Conservation (phyloP, 495 filamentous ascomycete genomes). For the Neurospora sp. region DNA sequence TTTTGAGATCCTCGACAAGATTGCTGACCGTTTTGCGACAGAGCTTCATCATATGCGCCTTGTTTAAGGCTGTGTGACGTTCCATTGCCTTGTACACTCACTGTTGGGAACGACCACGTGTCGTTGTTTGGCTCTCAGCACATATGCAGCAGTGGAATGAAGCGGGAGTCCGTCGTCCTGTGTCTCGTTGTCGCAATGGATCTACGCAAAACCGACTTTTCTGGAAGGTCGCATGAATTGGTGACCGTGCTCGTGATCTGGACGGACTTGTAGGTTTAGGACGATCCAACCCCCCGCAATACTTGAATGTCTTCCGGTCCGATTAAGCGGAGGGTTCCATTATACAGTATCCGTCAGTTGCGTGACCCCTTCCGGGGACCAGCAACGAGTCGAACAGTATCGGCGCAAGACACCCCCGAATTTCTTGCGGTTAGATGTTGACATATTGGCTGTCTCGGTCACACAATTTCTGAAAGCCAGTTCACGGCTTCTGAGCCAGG, state of each 20-base stretch:
- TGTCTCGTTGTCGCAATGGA: not conserved
- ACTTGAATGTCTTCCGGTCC: not conserved
- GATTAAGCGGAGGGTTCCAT: not conserved
- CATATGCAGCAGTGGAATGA: not conserved
- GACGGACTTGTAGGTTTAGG: not conserved
- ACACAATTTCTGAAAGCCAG: not conserved
- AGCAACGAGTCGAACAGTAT: not conserved
- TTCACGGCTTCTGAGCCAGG: not conserved
- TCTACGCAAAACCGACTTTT: not conserved
- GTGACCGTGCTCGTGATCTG: not conserved
- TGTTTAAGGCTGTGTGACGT: not conserved
- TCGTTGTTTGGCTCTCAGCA: not conserved
- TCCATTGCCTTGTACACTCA: not conserved
- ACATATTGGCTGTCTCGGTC: not conserved
- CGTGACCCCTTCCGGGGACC: not conserved
- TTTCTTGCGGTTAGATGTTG: not conserved
- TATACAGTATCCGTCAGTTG: not conserved
- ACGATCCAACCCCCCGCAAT: not conserved
- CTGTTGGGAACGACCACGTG: constrained; percentile 1
- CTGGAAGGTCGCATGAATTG: not conserved
- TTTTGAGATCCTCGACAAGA: not conserved
- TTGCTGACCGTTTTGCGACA: not conserved
- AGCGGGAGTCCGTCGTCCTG: not conserved
- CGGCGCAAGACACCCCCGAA: not conserved
- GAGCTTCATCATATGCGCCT: not conserved